phyloP scores from a whole-genome alignment of 441 rosid species.

The Biscutella laevigata region DNA sequence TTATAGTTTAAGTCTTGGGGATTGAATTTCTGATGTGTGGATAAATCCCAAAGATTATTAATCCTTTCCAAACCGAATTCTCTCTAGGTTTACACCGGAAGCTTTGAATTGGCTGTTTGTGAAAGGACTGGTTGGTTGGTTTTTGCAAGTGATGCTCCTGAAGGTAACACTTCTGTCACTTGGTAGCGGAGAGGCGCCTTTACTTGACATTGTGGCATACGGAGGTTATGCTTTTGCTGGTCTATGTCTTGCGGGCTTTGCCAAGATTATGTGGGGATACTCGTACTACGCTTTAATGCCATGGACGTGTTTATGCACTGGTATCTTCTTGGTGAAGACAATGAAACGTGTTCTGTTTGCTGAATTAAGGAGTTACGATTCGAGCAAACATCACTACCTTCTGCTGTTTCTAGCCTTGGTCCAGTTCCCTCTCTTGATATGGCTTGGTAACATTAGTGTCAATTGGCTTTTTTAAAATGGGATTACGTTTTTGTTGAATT shows the following conservation, averaged over 20 bases:
- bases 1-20: background rate
- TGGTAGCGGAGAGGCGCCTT: slow-evolving; percentile 76
- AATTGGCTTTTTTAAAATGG: slow-evolving; percentile 58
- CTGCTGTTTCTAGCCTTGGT: slow-evolving; percentile 69
- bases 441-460: slow-evolving; percentile 84
- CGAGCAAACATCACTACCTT: slow-evolving; percentile 69
- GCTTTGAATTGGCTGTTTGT: slow-evolving; percentile 75
- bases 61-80: background rate
- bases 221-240: slow-evolving; percentile 76
- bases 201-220: slow-evolving; percentile 81
- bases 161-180: slow-evolving; percentile 60
- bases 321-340: slow-evolving; percentile 79
- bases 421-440: slow-evolving; percentile 65
- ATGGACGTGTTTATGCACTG: slow-evolving; percentile 71
- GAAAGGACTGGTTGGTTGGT: slow-evolving; percentile 90
- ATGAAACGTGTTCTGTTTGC: slow-evolving; percentile 81
- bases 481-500: slow-evolving; percentile 12
- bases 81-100: slow-evolving; percentile 74
- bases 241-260: slow-evolving; percentile 46
- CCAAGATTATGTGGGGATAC: slow-evolving; percentile 51
- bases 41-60: background rate
- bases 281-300: slow-evolving; percentile 72
- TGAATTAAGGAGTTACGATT: slow-evolving; percentile 61
- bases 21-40: background rate
- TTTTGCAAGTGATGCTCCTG: slow-evolving; percentile 60